These are phyloP conservation scores for Talaromyces liani DNA, from an alignment of 495 filamentous ascomycete genomes.

Conservation along the genomic window DNA sequence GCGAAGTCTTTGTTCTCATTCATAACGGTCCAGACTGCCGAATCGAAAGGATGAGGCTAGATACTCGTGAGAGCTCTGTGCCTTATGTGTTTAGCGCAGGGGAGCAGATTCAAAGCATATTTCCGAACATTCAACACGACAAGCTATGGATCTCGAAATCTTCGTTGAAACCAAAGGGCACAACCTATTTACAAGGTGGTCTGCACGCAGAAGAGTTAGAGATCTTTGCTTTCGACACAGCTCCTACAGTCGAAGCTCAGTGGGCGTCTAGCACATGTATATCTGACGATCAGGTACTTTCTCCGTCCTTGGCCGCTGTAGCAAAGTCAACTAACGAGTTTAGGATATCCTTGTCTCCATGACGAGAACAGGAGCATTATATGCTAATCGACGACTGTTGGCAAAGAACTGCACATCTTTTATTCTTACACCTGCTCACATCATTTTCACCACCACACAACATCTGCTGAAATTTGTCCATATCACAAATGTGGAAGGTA, in stretches of 20 bases:
- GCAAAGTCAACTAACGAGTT: slow-evolving; percentile 13
- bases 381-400: slow-evolving; percentile 64
- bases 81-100: slow-evolving; percentile 25
- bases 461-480: slow-evolving; percentile 94
- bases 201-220: slow-evolving; percentile 12
- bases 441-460: slow-evolving; percentile 85
- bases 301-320: not conserved
- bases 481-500: slow-evolving; percentile 59
- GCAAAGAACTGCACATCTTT: slow-evolving; percentile 89
- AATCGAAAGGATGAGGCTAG: slow-evolving; percentile 32
- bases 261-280: slow-evolving; percentile 33
- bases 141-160: slow-evolving; percentile 37
- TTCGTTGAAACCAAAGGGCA: slow-evolving; percentile 16
- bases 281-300: slow-evolving; percentile 30
- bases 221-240: slow-evolving; percentile 21
- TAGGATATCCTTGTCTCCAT: slow-evolving; percentile 42
- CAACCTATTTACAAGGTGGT: slow-evolving; percentile 25
- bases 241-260: slow-evolving; percentile 30
- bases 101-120: slow-evolving; percentile 34
- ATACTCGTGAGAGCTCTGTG: slow-evolving; percentile 26
- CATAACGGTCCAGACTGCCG: slow-evolving; percentile 22
- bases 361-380: slow-evolving; percentile 67
- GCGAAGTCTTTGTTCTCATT: slow-evolving; percentile 36
- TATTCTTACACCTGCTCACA: slow-evolving; percentile 67
- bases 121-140: slow-evolving; percentile 27